Conservation (phyloP, 2,329 filamentous ascomycete species). For the Aspergillus ibericus region DNA sequence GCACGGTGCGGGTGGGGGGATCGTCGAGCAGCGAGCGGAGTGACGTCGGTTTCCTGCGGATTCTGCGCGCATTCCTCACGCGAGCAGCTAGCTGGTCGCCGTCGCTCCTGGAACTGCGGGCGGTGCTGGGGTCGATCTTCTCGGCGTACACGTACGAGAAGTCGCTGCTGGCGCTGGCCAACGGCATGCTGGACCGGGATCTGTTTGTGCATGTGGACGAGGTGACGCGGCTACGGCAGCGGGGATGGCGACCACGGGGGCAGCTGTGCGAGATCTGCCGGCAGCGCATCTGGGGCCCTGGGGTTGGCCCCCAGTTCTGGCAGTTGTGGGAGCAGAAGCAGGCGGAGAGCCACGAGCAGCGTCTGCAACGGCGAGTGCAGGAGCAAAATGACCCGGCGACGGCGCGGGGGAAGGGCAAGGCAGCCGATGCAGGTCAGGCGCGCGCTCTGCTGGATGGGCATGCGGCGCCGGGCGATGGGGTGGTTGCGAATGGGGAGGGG, state of each 20-base stretch:
- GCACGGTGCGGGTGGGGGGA: constrained; percentile 59
- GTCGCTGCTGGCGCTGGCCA: constrained; percentile 80
- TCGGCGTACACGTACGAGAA: constrained; percentile 94
- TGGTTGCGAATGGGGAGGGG: constrained; percentile 7
- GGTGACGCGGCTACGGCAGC: constrained; percentile 71
- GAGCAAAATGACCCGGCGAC: constrained; percentile 28
- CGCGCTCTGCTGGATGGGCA: constrained; percentile 16
- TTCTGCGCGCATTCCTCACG: constrained; percentile 83
- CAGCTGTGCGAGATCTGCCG: constrained; percentile 87
- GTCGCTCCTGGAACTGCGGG: constrained; percentile 80
- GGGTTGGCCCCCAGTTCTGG: constrained; percentile 74
- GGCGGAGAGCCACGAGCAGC: constrained; percentile 32
- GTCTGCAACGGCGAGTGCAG: constrained; percentile 30
- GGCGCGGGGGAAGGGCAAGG: constrained; percentile 43
- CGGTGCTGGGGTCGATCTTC: constrained; percentile 85
- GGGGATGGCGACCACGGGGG: constrained; percentile 84
- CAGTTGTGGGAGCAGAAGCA: constrained; percentile 73
- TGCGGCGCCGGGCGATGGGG: constrained; percentile 14
- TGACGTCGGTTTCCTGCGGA: constrained; percentile 79
- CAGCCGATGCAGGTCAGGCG: constrained; percentile 26
- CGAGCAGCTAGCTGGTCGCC: constrained; percentile 79
- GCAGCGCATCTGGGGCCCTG: constrained; percentile 82
- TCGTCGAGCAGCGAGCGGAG: constrained; percentile 36
- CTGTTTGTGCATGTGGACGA: constrained; percentile 80
- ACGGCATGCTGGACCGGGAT: constrained; percentile 82